Conservation (phyloP, 139 green algal genomes). For the Chlamydomonas sphaeroides region DNA sequence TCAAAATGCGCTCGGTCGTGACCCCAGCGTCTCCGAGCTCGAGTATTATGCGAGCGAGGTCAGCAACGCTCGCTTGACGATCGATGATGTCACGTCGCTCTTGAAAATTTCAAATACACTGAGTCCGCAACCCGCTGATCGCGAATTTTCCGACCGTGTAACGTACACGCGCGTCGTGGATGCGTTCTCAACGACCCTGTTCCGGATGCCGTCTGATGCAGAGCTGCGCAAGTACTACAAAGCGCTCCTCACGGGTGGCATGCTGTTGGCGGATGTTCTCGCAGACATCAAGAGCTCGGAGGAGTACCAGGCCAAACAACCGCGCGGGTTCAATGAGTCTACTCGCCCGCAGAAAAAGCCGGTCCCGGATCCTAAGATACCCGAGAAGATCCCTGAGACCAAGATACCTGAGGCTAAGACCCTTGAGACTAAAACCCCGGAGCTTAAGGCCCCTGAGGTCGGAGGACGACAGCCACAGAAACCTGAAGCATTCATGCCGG, state of each 20-base stretch:
- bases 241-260: neutral
- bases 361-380: too few species aligned
- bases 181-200: neutral
- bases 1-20: neutral
- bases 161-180: neutral
- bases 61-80: neutral
- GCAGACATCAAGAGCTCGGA: neutral
- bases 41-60: neutral
- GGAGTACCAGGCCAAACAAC: too few species aligned
- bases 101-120: neutral
- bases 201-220: neutral
- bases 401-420: too few species aligned
- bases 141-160: neutral
- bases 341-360: too few species aligned
- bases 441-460: too few species aligned
- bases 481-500: too few species aligned
- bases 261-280: too few species aligned
- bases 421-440: too few species aligned
- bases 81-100: neutral
- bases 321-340: too few species aligned
- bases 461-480: too few species aligned
- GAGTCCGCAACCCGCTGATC: neutral
- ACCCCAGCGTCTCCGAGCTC: neutral
- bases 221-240: neutral
- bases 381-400: too few species aligned